These are phyloP conservation scores for Penicillium freii DNA, from an alignment of 2,329 filamentous ascomycete species.

Conservation along the genomic window DNA sequence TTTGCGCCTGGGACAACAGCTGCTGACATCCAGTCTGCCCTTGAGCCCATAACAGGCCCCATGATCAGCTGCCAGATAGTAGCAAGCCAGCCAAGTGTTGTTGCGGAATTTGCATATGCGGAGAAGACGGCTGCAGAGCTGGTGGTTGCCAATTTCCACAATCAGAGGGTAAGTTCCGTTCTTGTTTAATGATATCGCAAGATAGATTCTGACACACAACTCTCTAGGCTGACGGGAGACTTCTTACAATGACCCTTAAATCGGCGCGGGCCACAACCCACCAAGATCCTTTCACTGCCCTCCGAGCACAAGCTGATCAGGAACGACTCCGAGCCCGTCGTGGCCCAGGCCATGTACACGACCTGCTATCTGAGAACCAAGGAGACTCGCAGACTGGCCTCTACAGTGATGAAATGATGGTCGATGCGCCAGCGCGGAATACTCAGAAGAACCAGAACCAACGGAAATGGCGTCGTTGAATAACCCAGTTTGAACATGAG, in stretches of 20 bases:
- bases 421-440: constrained; percentile 33
- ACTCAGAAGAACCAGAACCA: constrained; percentile 22
- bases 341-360: not conserved
- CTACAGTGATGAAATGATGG: constrained; percentile 44
- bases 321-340: constrained; percentile 37
- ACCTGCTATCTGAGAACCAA: not conserved
- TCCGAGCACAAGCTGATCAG: constrained; percentile 43
- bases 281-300: constrained; percentile 32
- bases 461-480: constrained; percentile 21
- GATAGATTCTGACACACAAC: constrained; percentile 16
- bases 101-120: constrained; percentile 59
- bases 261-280: constrained; percentile 15
- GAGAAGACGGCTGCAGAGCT: constrained; percentile 57
- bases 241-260: constrained; percentile 58
- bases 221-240: constrained; percentile 57
- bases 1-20: constrained; percentile 66
- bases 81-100: constrained; percentile 55
- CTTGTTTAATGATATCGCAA: not conserved
- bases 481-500: not conserved
- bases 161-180: constrained; percentile 53
- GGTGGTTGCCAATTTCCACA: constrained; percentile 61
- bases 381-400: constrained; percentile 23
- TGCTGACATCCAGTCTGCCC: constrained; percentile 62
- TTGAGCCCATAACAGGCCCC: constrained; percentile 53
- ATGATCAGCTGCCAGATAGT: constrained; percentile 56